Conservation (phyloP, 305 asterid species). For the Petunia hybrid region DNA sequence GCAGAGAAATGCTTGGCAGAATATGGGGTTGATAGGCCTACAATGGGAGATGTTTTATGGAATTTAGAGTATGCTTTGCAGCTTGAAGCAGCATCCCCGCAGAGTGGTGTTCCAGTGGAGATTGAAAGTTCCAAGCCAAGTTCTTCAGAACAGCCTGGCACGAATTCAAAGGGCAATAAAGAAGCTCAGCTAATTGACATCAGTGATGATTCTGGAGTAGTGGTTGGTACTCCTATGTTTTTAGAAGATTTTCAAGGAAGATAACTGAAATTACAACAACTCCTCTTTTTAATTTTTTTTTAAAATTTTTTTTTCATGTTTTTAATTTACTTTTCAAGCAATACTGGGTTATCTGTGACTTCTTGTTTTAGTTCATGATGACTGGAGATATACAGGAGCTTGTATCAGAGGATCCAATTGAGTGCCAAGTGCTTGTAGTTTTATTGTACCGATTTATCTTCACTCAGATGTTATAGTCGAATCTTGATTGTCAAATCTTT, state of each 20-base stretch:
- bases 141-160: slow-evolving; percentile 38
- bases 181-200: slow-evolving; percentile 49
- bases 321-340: not conserved
- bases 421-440: not conserved
- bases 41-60: slow-evolving; percentile 96
- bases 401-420: slow-evolving; percentile 22
- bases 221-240: slow-evolving; percentile 73
- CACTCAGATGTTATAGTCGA: too few relatives aligned
- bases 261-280: slow-evolving; percentile 35
- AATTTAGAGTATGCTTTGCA: slow-evolving; percentile 80
- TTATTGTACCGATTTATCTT: slow-evolving; percentile 21
- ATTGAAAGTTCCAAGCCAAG: slow-evolving; percentile 29
- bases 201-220: slow-evolving; percentile 81
- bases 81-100: slow-evolving; percentile 59
- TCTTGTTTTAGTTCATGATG: slow-evolving; percentile 28
- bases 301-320: slow-evolving; percentile 6
- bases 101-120: slow-evolving; percentile 21
- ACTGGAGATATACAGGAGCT: not conserved
- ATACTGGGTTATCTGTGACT: slow-evolving; percentile 13
- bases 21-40: slow-evolving; percentile 85
- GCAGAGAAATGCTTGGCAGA: slow-evolving; percentile 92
- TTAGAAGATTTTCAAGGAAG: slow-evolving; percentile 72
- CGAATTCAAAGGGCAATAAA: slow-evolving; percentile 21
- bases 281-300: not conserved
- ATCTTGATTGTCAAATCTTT: too few relatives aligned